Evolutionary conservation across 305 asterid genomes (phyloP).

Genomic region (Fraxinus xanthoxyloides): DNA sequence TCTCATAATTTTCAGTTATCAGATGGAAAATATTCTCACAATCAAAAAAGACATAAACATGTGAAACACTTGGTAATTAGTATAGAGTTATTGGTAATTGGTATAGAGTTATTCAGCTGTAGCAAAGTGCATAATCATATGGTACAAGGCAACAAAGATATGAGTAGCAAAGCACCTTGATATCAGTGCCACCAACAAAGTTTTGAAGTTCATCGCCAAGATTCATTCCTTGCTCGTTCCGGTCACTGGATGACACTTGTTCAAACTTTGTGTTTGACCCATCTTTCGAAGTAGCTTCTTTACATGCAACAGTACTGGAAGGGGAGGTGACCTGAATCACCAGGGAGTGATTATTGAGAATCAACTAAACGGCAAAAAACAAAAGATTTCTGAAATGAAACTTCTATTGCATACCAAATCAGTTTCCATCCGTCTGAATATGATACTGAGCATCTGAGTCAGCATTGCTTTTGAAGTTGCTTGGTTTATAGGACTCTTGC

Average conservation of each 20-base stretch:
- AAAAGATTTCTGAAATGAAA: constrained; percentile 18
- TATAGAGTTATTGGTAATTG: constrained; percentile 6
- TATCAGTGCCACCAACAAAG: constrained; percentile 87
- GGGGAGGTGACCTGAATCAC: constrained; percentile 51
- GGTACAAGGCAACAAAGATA: constrained; percentile 3
- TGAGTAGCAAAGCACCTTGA: constrained; percentile 58
- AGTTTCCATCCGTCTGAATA: constrained; percentile 88
- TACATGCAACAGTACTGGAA: constrained; percentile 43
- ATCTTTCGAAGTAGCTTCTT: constrained; percentile 42
- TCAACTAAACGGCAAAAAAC: constrained; percentile 22
- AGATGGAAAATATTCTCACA: constrained; percentile 18
- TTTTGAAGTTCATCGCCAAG: constrained; percentile 57
- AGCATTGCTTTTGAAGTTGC: constrained; percentile 97
- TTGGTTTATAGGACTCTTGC: constrained; percentile 99
- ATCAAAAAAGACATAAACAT: constrained; percentile 19
- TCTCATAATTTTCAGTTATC: constrained; percentile 21
- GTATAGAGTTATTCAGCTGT: constrained; percentile 12
- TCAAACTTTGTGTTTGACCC: constrained; percentile 49
- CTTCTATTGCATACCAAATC: constrained; percentile 57
- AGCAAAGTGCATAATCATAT: constrained; percentile 16
- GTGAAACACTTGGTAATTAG: background rate
- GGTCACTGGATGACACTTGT: constrained; percentile 57
- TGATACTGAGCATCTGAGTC: constrained; percentile 90
- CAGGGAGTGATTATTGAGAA: constrained; percentile 21
- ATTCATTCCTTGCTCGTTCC: constrained; percentile 45